These are phyloP conservation scores for Abrus pulchellus DNA, from an alignment of 306 rosid species.

Conservation along the genomic window DNA sequence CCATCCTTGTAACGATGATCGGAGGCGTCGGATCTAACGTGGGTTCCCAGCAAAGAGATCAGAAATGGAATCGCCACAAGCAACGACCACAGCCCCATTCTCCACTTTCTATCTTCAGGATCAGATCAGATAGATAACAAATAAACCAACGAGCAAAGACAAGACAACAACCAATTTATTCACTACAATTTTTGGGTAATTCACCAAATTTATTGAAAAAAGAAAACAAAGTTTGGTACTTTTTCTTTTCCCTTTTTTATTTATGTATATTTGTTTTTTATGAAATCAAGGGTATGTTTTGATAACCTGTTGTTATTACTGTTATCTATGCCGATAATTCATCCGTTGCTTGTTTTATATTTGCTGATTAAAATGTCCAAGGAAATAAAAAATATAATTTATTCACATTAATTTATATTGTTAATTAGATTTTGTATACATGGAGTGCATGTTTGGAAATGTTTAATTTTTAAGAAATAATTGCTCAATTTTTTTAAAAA, in stretches of 20 bases:
- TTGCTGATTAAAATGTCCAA: no score
- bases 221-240: background rate
- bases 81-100: constrained; percentile 45
- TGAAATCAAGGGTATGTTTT: no score
- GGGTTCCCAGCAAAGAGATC: constrained; percentile 48
- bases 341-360: no score
- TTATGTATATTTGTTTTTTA: background rate
- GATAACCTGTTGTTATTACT: no score
- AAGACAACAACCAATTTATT: constrained; percentile 18
- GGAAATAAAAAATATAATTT: no score
- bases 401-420: no score
- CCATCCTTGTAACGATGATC: constrained; percentile 73
- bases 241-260: background rate
- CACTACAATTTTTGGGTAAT: background rate
- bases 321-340: no score
- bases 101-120: constrained; percentile 16
- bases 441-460: no score
- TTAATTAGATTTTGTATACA: no score
- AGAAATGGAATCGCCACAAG: constrained; percentile 48
- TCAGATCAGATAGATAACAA: constrained; percentile 7
- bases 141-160: background rate
- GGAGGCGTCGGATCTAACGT: constrained; percentile 74
- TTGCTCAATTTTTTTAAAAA: no score
- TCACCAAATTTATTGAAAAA: background rate
- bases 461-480: no score